Base-by-base conservation (phyloP, 805 yeast genomes). In the Kluyveromyces aestuarii region DNA sequence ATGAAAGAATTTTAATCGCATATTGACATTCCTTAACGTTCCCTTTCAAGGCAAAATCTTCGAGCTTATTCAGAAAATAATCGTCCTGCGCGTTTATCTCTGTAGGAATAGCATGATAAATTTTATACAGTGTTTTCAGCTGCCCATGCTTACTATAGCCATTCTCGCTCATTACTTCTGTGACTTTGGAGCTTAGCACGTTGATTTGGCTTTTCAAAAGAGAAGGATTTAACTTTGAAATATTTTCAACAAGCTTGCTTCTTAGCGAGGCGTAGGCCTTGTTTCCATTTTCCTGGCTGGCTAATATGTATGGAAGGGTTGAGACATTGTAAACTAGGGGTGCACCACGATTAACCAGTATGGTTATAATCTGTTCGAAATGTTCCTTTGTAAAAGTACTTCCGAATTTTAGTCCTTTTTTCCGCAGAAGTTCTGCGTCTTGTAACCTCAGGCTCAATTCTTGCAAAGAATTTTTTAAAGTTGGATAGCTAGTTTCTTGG, bases 271-370 rank as follows among this genome's bases (percentile, higher is more conserved):
- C 5, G n/a, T 17, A n/a, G 14, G 17, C 5, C 11, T n/a, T 17
- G 14, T 13, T 19, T 53, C 7, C 62, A 45, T 39, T 59, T 54
- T 54, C 68, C 58, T 11, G 63, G 45, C 75, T 67, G 36, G 71
- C 57, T n/a, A 85, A 63, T 5, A 86, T 64, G 16, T 77, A 71
- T 0, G 75, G 64, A 17, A 87, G 70, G 56, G 80, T 84, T 18
- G 87, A 76, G 55, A 76, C 75, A 67, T 87, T 89, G 64, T 75
- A 84, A 19, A 82, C 59, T 2, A 84, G 63, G 33, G 76, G 71
- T 0, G 90, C 74, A 0, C 83, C 63, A 53, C 96, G 72, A 55
- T 79, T 81, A 36, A 85, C 56, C 25, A 88, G 58, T 2, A 84
- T 64, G 54, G 79, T 76, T 50, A 87, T 67, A 14, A 77, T 75